Conservation (phyloP, 768 basidiomycete genomes). For the Hypholoma sublateritium region DNA sequence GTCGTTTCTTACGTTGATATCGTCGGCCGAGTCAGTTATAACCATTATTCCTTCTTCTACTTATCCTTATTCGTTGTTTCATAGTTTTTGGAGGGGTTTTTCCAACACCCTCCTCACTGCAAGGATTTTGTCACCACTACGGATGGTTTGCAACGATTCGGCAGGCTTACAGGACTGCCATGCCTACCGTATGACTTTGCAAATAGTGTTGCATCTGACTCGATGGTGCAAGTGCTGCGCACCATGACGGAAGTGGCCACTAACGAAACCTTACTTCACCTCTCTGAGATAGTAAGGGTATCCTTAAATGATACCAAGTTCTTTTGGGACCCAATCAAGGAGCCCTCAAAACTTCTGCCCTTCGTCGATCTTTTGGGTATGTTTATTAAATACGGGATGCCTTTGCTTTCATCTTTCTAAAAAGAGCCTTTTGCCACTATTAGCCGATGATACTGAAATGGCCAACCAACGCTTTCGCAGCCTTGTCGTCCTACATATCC, state of each 20-base stretch:
- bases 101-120: conserved; percentile 89
- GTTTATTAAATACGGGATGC: conserved; percentile 18
- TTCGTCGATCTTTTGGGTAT: conserved; percentile 55
- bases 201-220: conserved; percentile 80
- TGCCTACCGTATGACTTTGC: conserved; percentile 90
- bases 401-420: conserved; percentile 7
- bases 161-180: conserved; percentile 77
- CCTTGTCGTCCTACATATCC: conserved; percentile 74
- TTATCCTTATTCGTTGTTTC: conserved; percentile 3
- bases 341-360: conserved; percentile 62
- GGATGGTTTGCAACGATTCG: conserved; percentile 72
- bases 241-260: conserved; percentile 88
- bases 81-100: conserved; percentile 91
- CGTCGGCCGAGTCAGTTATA: conserved; percentile 62
- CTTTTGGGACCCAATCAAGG: conserved; percentile 62
- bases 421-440: background rate
- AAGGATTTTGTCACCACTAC: conserved; percentile 81
- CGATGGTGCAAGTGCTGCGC: conserved; percentile 85
- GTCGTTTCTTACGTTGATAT: conserved; percentile 80
- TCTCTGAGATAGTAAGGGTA: conserved; percentile 67
- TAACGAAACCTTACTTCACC: conserved; percentile 67
- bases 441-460: conserved; percentile 45
- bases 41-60: background rate
- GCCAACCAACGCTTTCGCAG: conserved; percentile 69
- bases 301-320: conserved; percentile 68